Evolutionary conservation across 2,329 filamentous ascomycete genomes (phyloP).

Genomic region (Aureobasidium sp.): DNA sequence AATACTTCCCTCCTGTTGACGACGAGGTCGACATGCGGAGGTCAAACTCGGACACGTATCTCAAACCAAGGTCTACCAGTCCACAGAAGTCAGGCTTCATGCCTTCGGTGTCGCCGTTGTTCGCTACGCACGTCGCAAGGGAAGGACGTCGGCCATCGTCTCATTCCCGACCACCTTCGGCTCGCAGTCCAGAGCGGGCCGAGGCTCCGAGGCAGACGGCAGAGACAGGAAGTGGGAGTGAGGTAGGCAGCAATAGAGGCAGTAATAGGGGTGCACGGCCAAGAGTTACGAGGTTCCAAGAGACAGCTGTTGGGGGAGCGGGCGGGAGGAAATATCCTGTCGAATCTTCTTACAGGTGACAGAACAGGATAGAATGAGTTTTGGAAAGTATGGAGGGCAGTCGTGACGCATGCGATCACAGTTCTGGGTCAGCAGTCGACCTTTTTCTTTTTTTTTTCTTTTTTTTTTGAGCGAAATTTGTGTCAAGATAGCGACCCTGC

Average conservation of each 20-base stretch:
- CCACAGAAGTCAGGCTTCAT: constrained; percentile 31
- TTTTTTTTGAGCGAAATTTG: too few species aligned
- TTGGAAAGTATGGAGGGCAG: too few species aligned
- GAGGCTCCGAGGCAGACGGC: neutral
- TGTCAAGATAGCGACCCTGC: neutral
- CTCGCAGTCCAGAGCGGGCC: constrained; percentile 1
- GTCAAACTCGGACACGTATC: constrained; percentile 19
- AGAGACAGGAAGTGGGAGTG: constrained; percentile 12
- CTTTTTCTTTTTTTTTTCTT: neutral
- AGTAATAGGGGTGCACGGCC: neutral
- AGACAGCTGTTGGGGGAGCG: neutral
- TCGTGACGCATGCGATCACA: too few species aligned
- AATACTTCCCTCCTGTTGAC: constrained; percentile 23
- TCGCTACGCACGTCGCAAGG: constrained; percentile 40
- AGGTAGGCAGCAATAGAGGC: neutral
- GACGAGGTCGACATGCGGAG: constrained; percentile 15
- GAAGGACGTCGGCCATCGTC: constrained; percentile 14
- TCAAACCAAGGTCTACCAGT: constrained; percentile 18
- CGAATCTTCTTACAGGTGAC: constrained; percentile 1
- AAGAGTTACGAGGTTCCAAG: neutral
- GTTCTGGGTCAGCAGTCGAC: too few species aligned
- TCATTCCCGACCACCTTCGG: constrained; percentile 2
- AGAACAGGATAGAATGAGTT: too few species aligned
- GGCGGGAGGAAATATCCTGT: constrained; percentile 6
- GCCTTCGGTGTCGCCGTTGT: constrained; percentile 40